Evolutionary conservation across 169 alveolate genomes (phyloP).

Genomic region (Eimeria maxima): DNA sequence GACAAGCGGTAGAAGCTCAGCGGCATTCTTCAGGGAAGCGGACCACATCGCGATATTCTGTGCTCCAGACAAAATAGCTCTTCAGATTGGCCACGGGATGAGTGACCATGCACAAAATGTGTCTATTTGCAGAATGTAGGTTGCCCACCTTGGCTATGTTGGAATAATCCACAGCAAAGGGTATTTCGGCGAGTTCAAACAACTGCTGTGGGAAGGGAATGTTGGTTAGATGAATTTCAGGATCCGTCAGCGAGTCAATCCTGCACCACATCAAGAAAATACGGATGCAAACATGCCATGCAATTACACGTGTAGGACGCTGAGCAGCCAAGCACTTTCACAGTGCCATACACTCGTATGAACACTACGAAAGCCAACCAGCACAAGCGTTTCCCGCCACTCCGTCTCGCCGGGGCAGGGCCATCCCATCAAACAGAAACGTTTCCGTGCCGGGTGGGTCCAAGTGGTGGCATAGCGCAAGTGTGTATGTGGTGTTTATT

Average conservation of each 20-base stretch:
- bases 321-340: not conserved
- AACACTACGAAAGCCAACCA: not conserved
- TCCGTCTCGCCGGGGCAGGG: not conserved
- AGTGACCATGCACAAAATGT: not conserved
- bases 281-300: not conserved
- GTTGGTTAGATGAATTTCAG: constrained; percentile 90
- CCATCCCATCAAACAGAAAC: not conserved
- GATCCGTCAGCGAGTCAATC: constrained; percentile 89
- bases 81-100: not conserved
- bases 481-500: not conserved
- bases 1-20: not conserved
- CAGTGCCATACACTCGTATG: not conserved
- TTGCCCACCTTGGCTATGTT: constrained; percentile 85
- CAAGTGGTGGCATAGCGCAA: not conserved
- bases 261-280: constrained; percentile 4
- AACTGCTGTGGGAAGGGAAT: constrained; percentile 91
- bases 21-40: too few relatives aligned
- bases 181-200: constrained; percentile 90
- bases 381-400: not conserved
- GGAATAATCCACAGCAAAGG: constrained; percentile 90
- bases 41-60: too few relatives aligned
- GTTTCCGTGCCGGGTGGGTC: not conserved
- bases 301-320: not conserved
- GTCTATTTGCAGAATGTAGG: not conserved
- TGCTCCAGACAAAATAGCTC: not conserved